Base-by-base conservation (phyloP, 208 protist species). In the Trypanosoma brucei region DNA sequence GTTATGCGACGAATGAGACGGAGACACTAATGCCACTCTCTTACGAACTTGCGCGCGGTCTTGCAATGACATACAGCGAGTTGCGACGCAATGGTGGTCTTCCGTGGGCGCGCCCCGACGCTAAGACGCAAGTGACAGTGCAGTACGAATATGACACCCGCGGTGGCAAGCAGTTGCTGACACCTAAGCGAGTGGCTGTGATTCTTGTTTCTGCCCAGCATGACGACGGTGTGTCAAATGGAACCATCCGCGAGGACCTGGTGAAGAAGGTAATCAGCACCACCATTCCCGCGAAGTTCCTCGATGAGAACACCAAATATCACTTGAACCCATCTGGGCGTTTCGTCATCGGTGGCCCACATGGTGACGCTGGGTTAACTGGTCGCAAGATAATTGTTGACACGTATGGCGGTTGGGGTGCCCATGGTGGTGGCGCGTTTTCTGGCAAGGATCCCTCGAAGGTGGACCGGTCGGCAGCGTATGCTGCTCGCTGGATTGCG, bases 101-200 rank as follows among this genome's bases (percentile, higher is more conserved):
- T 6, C n/a, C 50, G 50, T 54, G 50, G 50, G 50, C 50, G 9
- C 11, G 50, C 6, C 50, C 50, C 50, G 50, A 54, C n/a, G 96
- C 91, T 72, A 99, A 99, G 92, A 99, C 98, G 31, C 96, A 98
- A 86, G 98, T 99, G 53, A 99, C 98, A 48, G 88, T 99, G 45
- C 95, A 99, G 82, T 99, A 99, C 88, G 78, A 96, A 71, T 86
- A 97, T 62, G 86, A 92, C 58, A 55, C 67, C 40, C 81, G 88
- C 51, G 82, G 85, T 60, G 79, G 75, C 65, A 54, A 54, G 50
- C 50, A 54, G 31, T n/a, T 54, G 6, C 50, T 54, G 50, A 54
- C 50, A n/a, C 9, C 50, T 6, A 54, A 54, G 50, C 50, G 50
- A 6, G 50, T 54, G 9, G 50, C 50, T 5, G 50, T 54, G 6